phyloP scores from a whole-genome alignment of 768 basidiomycete species.

The Chalciporus sphaerocephalus region DNA sequence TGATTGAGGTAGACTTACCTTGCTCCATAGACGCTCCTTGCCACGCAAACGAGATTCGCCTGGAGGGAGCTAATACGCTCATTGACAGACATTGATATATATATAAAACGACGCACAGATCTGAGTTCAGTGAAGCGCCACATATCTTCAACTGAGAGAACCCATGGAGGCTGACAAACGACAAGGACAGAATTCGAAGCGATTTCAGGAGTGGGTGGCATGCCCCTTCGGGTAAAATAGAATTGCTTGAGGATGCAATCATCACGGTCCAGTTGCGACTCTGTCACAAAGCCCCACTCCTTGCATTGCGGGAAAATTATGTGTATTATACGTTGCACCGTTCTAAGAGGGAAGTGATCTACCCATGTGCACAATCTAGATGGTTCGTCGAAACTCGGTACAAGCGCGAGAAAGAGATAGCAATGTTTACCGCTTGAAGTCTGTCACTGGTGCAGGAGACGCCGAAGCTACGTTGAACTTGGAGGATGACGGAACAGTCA shows the following conservation, averaged over 20 bases:
- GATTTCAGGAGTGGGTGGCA: constrained; percentile 22
- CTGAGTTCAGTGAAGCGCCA: constrained; percentile 45
- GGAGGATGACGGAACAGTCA: constrained; percentile 31
- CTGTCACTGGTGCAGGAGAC: constrained; percentile 29
- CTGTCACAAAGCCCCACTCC: constrained; percentile 41
- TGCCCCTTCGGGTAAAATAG: constrained; percentile 35
- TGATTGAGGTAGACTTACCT: constrained; percentile 35
- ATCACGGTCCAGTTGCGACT: constrained; percentile 33
- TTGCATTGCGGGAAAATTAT: constrained; percentile 40
- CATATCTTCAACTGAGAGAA: constrained; percentile 51
- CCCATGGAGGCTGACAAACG: constrained; percentile 60
- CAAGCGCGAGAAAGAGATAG: background rate
- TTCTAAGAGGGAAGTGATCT: constrained; percentile 32
- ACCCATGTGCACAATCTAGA: constrained; percentile 31
- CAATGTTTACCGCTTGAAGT: constrained; percentile 27
- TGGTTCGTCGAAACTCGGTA: constrained; percentile 1
- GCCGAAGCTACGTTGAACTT: constrained; percentile 26
- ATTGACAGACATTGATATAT: background rate
- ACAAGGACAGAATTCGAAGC: constrained; percentile 40
- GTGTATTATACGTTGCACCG: constrained; percentile 39
- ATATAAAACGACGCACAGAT: constrained; percentile 18
- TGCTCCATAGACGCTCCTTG: constrained; percentile 57
- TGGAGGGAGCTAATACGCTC: constrained; percentile 23
- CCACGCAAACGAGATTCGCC: constrained; percentile 41
- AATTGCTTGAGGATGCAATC: constrained; percentile 42